These are phyloP conservation scores for Phytophthora sp. DNA, from an alignment of 352 stramenopile species.

Conservation along the genomic window DNA sequence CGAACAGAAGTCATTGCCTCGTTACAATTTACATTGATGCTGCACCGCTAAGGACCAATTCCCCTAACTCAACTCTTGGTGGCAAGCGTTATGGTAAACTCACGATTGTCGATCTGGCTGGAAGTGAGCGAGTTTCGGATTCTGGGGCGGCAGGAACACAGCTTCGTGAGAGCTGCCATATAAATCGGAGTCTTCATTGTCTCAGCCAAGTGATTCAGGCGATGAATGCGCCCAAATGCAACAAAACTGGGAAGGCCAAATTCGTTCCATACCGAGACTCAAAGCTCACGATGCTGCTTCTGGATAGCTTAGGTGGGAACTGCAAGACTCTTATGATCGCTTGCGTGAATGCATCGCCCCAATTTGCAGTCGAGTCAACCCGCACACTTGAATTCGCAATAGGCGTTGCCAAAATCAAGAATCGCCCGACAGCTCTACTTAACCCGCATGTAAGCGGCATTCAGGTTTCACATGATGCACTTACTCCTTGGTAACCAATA, in stretches of 20 bases:
- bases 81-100: constrained; percentile 76
- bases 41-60: constrained; percentile 32
- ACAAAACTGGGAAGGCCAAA: constrained; percentile 47
- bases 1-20: constrained; percentile 79
- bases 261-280: constrained; percentile 78
- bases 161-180: constrained; percentile 76
- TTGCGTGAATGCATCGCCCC: constrained; percentile 64
- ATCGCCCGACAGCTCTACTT: constrained; percentile 63
- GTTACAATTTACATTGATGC: constrained; percentile 85
- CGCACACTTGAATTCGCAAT: constrained; percentile 82
- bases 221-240: constrained; percentile 50
- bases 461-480: not conserved
- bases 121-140: constrained; percentile 70
- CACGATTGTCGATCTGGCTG: constrained; percentile 77
- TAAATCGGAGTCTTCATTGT: constrained; percentile 84
- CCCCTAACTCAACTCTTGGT: constrained; percentile 6
- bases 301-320: constrained; percentile 75
- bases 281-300: constrained; percentile 77
- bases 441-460: constrained; percentile 57
- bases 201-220: constrained; percentile 81
- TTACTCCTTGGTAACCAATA: not conserved
- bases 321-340: constrained; percentile 84
- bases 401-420: constrained; percentile 84
- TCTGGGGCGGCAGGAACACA: constrained; percentile 64
- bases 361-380: constrained; percentile 67